Percentiles rank a stretch among this genome's conserved stretches.
Evolutionary conservation across 73 alveolate species (phyloP).

Genomic region (Paramecium caudatum): DNA sequence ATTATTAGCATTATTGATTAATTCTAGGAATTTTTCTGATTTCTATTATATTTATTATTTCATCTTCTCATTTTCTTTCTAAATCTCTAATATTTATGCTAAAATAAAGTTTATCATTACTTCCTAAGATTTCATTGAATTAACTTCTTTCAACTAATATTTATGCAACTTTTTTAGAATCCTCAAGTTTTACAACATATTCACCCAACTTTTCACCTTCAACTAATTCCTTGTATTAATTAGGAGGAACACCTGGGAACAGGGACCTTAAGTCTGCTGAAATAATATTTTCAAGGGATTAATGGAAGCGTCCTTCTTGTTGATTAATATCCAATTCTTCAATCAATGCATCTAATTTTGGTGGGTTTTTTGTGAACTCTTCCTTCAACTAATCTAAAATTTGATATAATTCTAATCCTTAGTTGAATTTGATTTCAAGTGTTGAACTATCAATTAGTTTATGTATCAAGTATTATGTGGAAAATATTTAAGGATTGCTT

Average conservation of each 20-base stretch:
- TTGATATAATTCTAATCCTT: not conserved
- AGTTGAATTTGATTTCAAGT: not conserved
- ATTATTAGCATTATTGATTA: not conserved
- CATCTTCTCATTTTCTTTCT: not conserved
- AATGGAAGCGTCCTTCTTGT: too few relatives aligned
- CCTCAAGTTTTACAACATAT: too few relatives aligned
- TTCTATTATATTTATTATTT: not conserved
- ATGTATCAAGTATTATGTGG: not conserved
- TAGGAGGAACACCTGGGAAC: too few relatives aligned
- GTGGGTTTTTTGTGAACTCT: not conserved
- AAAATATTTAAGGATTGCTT: not conserved
- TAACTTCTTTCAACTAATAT: too few relatives aligned
- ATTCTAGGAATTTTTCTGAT: not conserved
- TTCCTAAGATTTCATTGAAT: too few relatives aligned
- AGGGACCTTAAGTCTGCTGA: too few relatives aligned
- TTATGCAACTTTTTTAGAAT: too few relatives aligned
- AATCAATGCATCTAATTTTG: not conserved
- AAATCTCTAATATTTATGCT: not conserved
- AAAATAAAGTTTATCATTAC: too few relatives aligned
- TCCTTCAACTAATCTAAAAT: not conserved
- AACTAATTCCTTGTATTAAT: too few relatives aligned
- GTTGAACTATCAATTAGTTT: not conserved
- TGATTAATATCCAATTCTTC: too few relatives aligned
- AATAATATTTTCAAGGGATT: too few relatives aligned
- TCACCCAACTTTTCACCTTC: too few relatives aligned